phyloP scores from a whole-genome alignment of 306 rosid genomes.

The Begonia masoniana region DNA sequence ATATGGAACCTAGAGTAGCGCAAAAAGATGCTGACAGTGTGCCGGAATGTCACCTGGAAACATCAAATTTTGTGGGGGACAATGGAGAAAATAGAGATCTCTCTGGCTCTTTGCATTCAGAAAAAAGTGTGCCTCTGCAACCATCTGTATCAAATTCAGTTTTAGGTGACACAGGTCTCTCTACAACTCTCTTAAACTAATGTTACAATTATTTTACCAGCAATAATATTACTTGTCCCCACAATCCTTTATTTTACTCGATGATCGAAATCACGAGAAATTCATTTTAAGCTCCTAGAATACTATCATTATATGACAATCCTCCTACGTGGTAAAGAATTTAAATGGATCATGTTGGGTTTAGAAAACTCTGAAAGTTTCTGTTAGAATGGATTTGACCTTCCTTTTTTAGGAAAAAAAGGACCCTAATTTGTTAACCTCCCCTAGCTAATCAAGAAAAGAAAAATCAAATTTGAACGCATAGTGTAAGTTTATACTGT shows the following conservation, averaged over 20 bases:
- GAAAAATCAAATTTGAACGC: too few species aligned
- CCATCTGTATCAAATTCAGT: conserved; percentile 26
- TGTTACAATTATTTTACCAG: background rate
- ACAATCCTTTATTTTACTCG: too few species aligned
- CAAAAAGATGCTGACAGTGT: conserved; percentile 35
- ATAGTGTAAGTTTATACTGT: background rate
- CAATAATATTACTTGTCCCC: background rate
- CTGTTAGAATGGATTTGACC: too few species aligned
- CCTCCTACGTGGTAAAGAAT: too few species aligned
- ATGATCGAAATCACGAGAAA: too few species aligned
- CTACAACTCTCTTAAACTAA: conserved; percentile 9
- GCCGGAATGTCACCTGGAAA: conserved; percentile 25
- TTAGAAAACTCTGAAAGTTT: too few species aligned
- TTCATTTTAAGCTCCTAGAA: too few species aligned
- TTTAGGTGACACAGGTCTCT: conserved; percentile 25
- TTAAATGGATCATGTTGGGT: too few species aligned
- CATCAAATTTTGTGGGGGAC: conserved; percentile 8
- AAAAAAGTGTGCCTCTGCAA: conserved; percentile 22
- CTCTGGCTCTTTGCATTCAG: conserved; percentile 20
- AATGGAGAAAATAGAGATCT: conserved; percentile 3
- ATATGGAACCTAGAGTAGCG: conserved; percentile 16
- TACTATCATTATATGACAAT: too few species aligned
- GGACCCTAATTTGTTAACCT: too few species aligned
- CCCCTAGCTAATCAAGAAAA: too few species aligned
- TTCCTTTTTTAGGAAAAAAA: too few species aligned